Conservation (phyloP, 768 basidiomycete species). For the Termitomyces sp. region DNA sequence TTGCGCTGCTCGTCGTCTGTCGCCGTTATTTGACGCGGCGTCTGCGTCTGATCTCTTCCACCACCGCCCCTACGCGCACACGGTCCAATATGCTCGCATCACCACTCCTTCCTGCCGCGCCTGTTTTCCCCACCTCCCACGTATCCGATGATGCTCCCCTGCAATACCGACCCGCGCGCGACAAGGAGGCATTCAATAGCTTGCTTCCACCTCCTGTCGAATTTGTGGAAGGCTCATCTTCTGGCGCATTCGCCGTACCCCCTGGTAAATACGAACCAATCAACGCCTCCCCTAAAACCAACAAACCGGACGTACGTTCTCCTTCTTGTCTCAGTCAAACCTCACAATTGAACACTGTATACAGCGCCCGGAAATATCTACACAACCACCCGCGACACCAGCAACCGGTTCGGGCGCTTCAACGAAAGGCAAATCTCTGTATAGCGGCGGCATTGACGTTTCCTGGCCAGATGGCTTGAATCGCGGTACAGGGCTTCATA, state of each 20-base stretch:
- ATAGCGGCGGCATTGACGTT: conserved; percentile 50
- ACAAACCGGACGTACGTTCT: conserved; percentile 42
- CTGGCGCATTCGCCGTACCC: conserved; percentile 62
- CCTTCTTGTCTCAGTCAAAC: background rate
- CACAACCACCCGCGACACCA: conserved; percentile 12
- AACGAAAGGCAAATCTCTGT: conserved; percentile 35
- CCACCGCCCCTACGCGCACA: background rate
- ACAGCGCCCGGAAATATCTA: conserved; percentile 15
- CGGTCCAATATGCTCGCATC: conserved; percentile 57
- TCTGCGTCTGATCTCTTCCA: conserved; percentile 1
- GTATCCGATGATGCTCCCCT: conserved; percentile 39
- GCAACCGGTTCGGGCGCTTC: conserved; percentile 16
- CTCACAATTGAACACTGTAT: background rate
- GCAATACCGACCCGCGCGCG: conserved; percentile 62
- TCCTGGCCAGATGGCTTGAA: conserved; percentile 51
- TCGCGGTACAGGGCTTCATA: conserved; percentile 65
- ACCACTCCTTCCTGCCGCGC: conserved; percentile 46
- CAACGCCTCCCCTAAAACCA: conserved; percentile 56
- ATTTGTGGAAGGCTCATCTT: conserved; percentile 81
- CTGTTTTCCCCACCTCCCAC: conserved; percentile 47
- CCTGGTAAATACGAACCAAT: conserved; percentile 82
- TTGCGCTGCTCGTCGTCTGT: conserved; percentile 2
- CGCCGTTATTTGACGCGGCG: conserved; percentile 4
- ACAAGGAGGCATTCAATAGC: conserved; percentile 70
- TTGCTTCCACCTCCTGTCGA: conserved; percentile 79